Evolutionary conservation across 495 filamentous ascomycete genomes (phyloP), one percentile per base, ranked within the genome.

Genomic region (Penicillium macrosclerotiorum): DNA sequence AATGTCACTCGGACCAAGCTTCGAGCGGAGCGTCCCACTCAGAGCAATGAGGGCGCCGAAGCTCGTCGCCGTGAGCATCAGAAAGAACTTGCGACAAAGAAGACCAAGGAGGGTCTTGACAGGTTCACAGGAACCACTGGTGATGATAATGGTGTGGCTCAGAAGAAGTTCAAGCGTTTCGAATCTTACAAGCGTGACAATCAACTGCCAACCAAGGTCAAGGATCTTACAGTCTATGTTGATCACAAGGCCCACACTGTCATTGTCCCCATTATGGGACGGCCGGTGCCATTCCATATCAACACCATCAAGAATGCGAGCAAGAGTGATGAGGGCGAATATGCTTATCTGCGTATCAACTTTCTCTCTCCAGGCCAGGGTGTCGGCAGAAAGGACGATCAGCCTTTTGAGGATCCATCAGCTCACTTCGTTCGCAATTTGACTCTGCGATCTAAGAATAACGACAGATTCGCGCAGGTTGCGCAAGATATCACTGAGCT

Each of bases 121-220:
- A 78, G 86, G 45, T 99, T 91, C 65, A 81, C 87, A 35, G 80
- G 81, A 42, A 85, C 86, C 5, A 89, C 86, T 5, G 84, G 84
- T 9, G 87, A 87, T 45, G 80, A 91, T 30, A 95, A 96, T 59
- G 91, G 91, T n/a, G 85, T 86, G 19, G 81, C 88, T 36, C 80
- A 92, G 63, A 97, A 97, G 75, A 90, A 89, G 67, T 96, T 97
- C 75, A 97, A 97, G 71, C 86, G 87, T 27, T 99, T 97, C 60
- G 94, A 97, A 67, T 96, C 94, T 1, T 99, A 99, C 72, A 99
- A 97, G 71, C 83, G 94, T 19, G 93, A 99, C 64, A 96, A 92
- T 55, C 92, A 97, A 60, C 81, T 99, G 36, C 94, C 94, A 2
- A 60, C 77, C 8, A 81, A 80, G 66, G 83, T 95, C 50, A 83